A percentile compares a stretch with the other conserved stretches of the same genome.
These are phyloP conservation scores for Dissophora globulifera DNA, from an alignment of 192 early-diverging fungal species.

Conservation along the genomic window DNA sequence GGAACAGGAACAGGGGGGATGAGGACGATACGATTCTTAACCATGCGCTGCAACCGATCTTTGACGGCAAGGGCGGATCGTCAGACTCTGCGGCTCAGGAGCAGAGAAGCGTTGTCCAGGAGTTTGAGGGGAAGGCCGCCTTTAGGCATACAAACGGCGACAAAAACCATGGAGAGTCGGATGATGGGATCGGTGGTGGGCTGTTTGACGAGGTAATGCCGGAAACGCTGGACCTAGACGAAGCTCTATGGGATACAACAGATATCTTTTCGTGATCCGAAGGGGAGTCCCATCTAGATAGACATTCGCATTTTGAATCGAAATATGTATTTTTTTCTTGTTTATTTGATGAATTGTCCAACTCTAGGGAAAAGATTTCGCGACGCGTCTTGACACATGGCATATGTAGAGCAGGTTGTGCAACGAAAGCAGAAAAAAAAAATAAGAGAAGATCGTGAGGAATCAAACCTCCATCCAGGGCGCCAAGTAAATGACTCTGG, in stretches of 20 bases:
- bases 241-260: conserved; percentile 38
- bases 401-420: neutral
- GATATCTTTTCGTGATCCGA: conserved; percentile 33
- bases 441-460: conserved; percentile 15
- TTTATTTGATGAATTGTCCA: too few relatives aligned
- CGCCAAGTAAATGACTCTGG: neutral
- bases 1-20: neutral
- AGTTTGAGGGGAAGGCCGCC: too few relatives aligned
- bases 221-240: conserved; percentile 32
- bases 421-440: neutral
- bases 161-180: too few relatives aligned
- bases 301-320: too few relatives aligned
- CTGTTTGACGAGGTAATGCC: conserved; percentile 50
- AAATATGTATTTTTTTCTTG: too few relatives aligned
- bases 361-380: too few relatives aligned
- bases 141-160: too few relatives aligned
- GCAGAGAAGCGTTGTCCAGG: neutral
- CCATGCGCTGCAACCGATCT: conserved; percentile 27
- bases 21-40: conserved; percentile 42
- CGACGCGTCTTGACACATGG: too few relatives aligned
- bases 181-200: neutral
- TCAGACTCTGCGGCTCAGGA: neutral
- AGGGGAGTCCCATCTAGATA: too few relatives aligned
- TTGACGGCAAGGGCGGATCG: neutral
- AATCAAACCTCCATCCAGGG: conserved; percentile 40